phyloP scores from a whole-genome alignment of 1,284 basidiomycete species.

The Ustilago nuda region DNA sequence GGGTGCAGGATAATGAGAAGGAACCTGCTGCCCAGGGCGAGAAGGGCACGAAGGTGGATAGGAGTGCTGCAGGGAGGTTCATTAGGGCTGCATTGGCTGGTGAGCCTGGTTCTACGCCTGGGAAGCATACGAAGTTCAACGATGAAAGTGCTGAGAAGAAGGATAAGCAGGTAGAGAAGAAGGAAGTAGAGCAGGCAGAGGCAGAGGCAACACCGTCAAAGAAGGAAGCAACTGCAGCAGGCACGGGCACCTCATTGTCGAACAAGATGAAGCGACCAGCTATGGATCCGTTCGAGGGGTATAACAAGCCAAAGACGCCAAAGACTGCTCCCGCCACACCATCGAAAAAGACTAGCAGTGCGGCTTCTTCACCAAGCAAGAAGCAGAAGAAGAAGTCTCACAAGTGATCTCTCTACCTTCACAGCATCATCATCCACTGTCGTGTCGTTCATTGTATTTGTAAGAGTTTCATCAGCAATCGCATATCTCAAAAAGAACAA shows the following conservation, averaged over 20 bases:
- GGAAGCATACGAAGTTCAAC: slow-evolving; percentile 48
- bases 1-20: slow-evolving; percentile 38
- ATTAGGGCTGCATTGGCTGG: slow-evolving; percentile 47
- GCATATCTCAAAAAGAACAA: slow-evolving; percentile 7
- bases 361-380: slow-evolving; percentile 21
- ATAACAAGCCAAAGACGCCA: slow-evolving; percentile 41
- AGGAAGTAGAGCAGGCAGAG: slow-evolving; percentile 8
- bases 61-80: slow-evolving; percentile 48
- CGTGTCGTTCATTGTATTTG: slow-evolving; percentile 27
- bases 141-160: slow-evolving; percentile 20
- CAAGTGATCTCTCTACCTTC: slow-evolving; percentile 8
- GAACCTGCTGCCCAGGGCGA: slow-evolving; percentile 12
- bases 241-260: slow-evolving; percentile 7
- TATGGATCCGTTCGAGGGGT: slow-evolving; percentile 53
- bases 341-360: slow-evolving; percentile 16
- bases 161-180: slow-evolving; percentile 16
- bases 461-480: slow-evolving; percentile 17
- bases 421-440: not conserved
- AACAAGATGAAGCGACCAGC: slow-evolving; percentile 44
- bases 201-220: slow-evolving; percentile 3
- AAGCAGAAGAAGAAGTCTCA: slow-evolving; percentile 41
- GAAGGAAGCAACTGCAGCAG: slow-evolving; percentile 4
- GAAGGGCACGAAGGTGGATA: slow-evolving; percentile 31
- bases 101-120: slow-evolving; percentile 6
- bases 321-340: slow-evolving; percentile 18